Conservation (phyloP, 2,329 filamentous ascomycete genomes). For the Blastomyces emzantsi region DNA sequence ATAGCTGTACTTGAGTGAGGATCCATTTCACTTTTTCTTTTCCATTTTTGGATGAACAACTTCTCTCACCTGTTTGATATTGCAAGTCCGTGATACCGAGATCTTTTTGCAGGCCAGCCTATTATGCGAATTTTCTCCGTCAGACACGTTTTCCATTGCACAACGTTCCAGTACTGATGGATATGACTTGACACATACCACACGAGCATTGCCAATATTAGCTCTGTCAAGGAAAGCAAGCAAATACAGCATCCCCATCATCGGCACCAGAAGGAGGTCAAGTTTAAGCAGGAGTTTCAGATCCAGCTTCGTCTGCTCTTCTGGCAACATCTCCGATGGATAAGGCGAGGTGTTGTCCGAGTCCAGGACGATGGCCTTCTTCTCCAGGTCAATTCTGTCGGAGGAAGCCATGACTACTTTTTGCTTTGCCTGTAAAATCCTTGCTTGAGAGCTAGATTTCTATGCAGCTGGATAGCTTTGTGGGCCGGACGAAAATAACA, state of each 20-base stretch:
- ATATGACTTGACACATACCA: slow-evolving; percentile 33
- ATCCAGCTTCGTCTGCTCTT: slow-evolving; percentile 14
- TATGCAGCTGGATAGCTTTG: neutral
- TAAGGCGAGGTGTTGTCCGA: neutral
- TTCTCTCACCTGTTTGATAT: slow-evolving; percentile 43
- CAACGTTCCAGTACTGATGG: neutral
- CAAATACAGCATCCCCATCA: slow-evolving; percentile 48
- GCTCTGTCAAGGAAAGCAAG: slow-evolving; percentile 60
- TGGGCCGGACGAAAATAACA: neutral
- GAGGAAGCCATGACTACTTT: neutral
- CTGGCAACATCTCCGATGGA: slow-evolving; percentile 1
- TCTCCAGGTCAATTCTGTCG: neutral
- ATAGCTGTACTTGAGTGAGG: slow-evolving; percentile 3
- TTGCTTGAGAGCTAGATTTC: neutral
- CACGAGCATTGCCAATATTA: slow-evolving; percentile 64
- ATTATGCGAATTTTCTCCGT: neutral
- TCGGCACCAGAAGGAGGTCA: slow-evolving; percentile 31
- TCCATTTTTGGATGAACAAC: neutral
- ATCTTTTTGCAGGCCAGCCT: slow-evolving; percentile 47
- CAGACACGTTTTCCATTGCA: neutral
- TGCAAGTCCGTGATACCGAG: slow-evolving; percentile 51
- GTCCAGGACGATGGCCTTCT: neutral
- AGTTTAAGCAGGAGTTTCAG: slow-evolving; percentile 33
- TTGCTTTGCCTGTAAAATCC: neutral
- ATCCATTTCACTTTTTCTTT: neutral